Base-by-base conservation (phyloP, 306 rosid genomes). In the Cicer judaicum region DNA sequence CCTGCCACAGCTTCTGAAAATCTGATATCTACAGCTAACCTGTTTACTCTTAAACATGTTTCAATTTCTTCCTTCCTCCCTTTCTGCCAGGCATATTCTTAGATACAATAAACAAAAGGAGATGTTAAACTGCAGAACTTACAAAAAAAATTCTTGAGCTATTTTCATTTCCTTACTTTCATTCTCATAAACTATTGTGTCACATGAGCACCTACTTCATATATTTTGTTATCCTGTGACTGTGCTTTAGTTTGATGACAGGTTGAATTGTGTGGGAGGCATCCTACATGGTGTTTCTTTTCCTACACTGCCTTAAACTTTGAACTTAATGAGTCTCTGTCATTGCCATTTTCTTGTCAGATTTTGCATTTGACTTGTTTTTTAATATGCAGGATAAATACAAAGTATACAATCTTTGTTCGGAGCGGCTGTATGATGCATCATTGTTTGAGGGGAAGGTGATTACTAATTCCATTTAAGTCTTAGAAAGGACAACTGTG, bases 361-460 rank as follows among this genome's bases (percentile, higher is more conserved):
- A 66, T 43, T 43, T 78, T 69, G 80, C 38, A 59, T 65, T 38
- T 81, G 83, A 81, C 68, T 41, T 53, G 43, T 39, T 80, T 64
- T 73, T 21, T 64, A 53, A 75, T 87, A 36, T 80, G 80, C 92
- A 92, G 99, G 97, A 44, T 21, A 92, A 92, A 79, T 95, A 95
- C 90, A 95, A 95, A 84, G 99, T 95, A 11, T 92, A 95, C 80
- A 95, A 95, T 77, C 99, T 92, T 49, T 95, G 99, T 84, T 92
- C 95, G 12, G 99, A 95, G 90, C 84, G 99, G 90, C 87, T 95
- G 57, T 95, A 95, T 82, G 98, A 95, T 78, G 99, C 98, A 43
- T 92, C 98, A 29, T 68, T 95, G 83, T 89, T 92, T 74, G 98
- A 95, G 90, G 98, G 98, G 81, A 95, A 95, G 98, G 99, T 92